These are phyloP conservation scores for Casuarina equisetifolia DNA, from an alignment of 306 rosid species.

Conservation along the genomic window DNA sequence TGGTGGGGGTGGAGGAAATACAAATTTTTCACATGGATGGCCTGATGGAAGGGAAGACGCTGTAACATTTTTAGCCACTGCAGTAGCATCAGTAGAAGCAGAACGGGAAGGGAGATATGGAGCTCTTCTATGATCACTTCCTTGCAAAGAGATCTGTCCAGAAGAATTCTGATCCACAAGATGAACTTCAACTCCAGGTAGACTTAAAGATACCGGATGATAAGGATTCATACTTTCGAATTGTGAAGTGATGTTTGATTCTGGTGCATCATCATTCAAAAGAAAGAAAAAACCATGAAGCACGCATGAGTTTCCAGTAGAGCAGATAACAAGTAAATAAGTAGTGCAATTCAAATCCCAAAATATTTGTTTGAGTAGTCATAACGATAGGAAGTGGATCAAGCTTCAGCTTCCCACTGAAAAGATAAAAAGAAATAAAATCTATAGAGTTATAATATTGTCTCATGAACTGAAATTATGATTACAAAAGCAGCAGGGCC, in stretches of 20 bases:
- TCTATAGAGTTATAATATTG: slow-evolving; percentile 2
- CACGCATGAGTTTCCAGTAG: slow-evolving; percentile 17
- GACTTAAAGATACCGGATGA: slow-evolving; percentile 31
- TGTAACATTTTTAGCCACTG: slow-evolving; percentile 17
- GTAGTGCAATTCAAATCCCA: slow-evolving; percentile 5
- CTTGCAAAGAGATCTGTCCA: slow-evolving; percentile 29
- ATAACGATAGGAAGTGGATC: background rate
- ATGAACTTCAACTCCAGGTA: slow-evolving; percentile 36
- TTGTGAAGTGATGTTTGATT: slow-evolving; percentile 49
- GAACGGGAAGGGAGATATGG: slow-evolving; percentile 20
- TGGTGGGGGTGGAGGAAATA: slow-evolving; percentile 90
- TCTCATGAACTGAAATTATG: background rate
- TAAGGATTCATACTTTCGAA: slow-evolving; percentile 43
- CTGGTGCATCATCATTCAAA: slow-evolving; percentile 50
- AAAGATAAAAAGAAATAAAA: slow-evolving; percentile 20
- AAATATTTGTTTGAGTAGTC: slow-evolving; percentile 8
- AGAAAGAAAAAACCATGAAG: slow-evolving; percentile 38
- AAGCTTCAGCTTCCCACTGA: slow-evolving; percentile 11
- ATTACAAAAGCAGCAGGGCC: background rate
- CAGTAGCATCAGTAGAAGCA: slow-evolving; percentile 25
- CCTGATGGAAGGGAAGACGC: slow-evolving; percentile 34
- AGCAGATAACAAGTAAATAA: slow-evolving; percentile 5
- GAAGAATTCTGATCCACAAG: slow-evolving; percentile 37
- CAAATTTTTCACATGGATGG: slow-evolving; percentile 64
- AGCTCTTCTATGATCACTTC: slow-evolving; percentile 26